Base-by-base conservation (phyloP, 192 early-diverging fungal species). In the Coemansia sp. region DNA sequence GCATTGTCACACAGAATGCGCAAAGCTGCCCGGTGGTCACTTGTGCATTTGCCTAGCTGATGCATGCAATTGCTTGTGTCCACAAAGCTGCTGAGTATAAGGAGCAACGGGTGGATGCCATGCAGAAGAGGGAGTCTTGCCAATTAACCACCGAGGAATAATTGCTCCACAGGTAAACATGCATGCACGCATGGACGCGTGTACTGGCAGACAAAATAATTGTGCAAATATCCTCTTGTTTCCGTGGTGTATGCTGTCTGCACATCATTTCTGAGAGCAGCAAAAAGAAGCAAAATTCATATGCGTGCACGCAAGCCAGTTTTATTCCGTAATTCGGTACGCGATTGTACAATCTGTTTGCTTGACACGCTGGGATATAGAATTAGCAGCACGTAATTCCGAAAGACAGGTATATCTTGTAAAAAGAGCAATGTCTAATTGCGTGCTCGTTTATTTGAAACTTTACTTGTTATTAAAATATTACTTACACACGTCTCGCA, bases 141-240 rank as follows among this genome's bases (percentile, higher is more conserved):
- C 14, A 41, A 16, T 54, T 26, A 29, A 20, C 53, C 23, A 54
- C 16, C 41, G 23, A 48, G 39, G 19, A 60, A 27, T 18, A n/a
- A 38, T 23, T 35, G 20, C 24, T 29, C 58, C 13, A 6, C 20
- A 38, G 23, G 43, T 4, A 26, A 59, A 60, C 18, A 48, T 16
- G 24, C 4, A 57, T 18, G 3, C 20, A 18, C 19, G 29, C 29
- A 18, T 16, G 32, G 37, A 20, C n/a, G 19, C 19, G 16, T 49
- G 48, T 18, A 20, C 48, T 9, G 16, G n/a, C 48, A 8, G 48
- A 20, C 48, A 49, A 35, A 49, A 49, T 49, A 49, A 49, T 49
- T 49, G 48, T 49, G 48, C 48, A 49, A 49, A 49, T 49, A 49
- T 49, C 48, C 48, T 20, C 48, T 35, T 20, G 18, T 18, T n/a